phyloP scores from a whole-genome alignment of 1,284 basidiomycete genomes.

The Phylloporus sp. region DNA sequence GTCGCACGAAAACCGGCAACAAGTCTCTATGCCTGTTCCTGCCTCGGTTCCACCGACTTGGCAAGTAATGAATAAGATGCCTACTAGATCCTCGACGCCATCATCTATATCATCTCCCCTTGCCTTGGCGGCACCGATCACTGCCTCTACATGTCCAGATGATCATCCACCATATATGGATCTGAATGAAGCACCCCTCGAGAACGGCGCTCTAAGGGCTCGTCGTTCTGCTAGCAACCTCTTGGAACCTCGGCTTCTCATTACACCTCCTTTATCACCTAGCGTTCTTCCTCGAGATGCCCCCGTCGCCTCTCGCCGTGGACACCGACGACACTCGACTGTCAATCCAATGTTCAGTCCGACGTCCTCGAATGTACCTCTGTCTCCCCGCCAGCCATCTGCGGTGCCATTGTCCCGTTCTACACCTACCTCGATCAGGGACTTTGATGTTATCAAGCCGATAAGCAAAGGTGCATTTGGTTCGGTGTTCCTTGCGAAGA shows the following conservation, averaged over 20 bases:
- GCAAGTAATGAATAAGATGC: conserved; percentile 55
- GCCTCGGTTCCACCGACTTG: conserved; percentile 40
- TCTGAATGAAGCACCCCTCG: conserved; percentile 52
- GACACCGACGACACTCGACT: conserved; percentile 74
- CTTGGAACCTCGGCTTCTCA: conserved; percentile 65
- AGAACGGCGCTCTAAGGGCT: conserved; percentile 50
- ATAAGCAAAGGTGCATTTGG: conserved; percentile 99
- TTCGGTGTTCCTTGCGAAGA: conserved; percentile 97
- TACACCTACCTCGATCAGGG: conserved; percentile 93
- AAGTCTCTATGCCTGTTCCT: conserved; percentile 30
- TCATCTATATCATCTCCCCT: conserved; percentile 84
- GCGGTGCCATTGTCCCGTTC: conserved; percentile 78
- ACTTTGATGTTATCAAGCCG: conserved; percentile 99
- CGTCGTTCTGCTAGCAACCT: conserved; percentile 68
- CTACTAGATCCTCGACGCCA: conserved; percentile 81
- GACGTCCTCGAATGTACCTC: conserved; percentile 57
- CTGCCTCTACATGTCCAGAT: conserved; percentile 64
- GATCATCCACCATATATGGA: conserved; percentile 64
- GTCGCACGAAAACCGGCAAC: conserved; percentile 31
- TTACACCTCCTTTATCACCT: conserved; percentile 79
- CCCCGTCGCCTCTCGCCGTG: conserved; percentile 50
- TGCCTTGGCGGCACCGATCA: conserved; percentile 78
- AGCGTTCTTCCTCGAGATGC: conserved; percentile 63
- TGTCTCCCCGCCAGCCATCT: conserved; percentile 90
- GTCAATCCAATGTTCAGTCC: conserved; percentile 67